Evolutionary conservation across 805 yeast genomes (phyloP).

Genomic region (Candida caryicola): DNA sequence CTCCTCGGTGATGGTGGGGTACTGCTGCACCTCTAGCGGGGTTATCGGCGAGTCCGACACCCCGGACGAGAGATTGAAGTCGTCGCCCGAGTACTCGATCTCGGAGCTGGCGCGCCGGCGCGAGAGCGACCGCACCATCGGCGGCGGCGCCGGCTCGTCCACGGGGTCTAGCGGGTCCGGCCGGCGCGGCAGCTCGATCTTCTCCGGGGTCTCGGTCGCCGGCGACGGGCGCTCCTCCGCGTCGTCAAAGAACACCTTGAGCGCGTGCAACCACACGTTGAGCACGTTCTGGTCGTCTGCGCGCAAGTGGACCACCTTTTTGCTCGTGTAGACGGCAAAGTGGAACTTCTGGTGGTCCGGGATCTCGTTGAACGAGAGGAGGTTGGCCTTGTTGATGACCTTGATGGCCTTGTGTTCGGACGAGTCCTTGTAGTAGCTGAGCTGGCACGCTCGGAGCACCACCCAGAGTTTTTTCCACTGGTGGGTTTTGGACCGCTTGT

Average conservation of each 20-base stretch:
- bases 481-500: constrained; percentile 31
- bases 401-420: constrained; percentile 35
- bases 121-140: not conserved
- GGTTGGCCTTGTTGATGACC: constrained; percentile 26
- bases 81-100: constrained; percentile 9
- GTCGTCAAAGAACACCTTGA: constrained; percentile 8
- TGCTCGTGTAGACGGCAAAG: constrained; percentile 23
- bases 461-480: constrained; percentile 42
- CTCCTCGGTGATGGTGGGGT: constrained; percentile 5
- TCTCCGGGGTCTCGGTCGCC: not conserved
- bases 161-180: not conserved
- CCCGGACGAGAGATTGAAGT: constrained; percentile 8
- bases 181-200: not conserved
- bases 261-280: constrained; percentile 17
- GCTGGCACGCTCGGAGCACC: constrained; percentile 35
- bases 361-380: constrained; percentile 17
- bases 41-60: constrained; percentile 8
- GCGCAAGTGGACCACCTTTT: constrained; percentile 19
- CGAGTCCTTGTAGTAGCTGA: constrained; percentile 38
- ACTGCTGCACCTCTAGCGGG: not conserved
- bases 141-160: not conserved
- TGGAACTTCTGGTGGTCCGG: constrained; percentile 14
- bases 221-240: constrained; percentile 1
- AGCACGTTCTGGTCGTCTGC: constrained; percentile 9
- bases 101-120: not conserved